phyloP scores from a whole-genome alignment of 2,329 filamentous ascomycete genomes.

The Exophiala lecanii-corni region DNA sequence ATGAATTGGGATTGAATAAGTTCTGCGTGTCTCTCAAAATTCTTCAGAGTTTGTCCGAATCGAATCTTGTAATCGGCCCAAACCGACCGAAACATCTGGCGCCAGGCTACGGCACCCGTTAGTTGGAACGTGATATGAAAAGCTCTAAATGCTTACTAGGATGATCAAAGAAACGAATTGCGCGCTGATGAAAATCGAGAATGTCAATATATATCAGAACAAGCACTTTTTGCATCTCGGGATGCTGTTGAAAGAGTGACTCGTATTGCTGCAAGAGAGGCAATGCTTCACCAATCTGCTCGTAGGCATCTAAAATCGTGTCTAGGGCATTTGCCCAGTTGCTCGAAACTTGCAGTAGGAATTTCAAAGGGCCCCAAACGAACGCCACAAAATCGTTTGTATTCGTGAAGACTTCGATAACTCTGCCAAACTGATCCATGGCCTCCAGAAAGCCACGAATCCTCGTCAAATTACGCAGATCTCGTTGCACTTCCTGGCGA shows the following conservation, averaged over 20 bases:
- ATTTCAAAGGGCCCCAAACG: conserved; percentile 28
- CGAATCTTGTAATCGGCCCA: conserved; percentile 26
- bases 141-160: conserved; percentile 14
- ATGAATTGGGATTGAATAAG: conserved; percentile 26
- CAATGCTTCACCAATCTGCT: conserved; percentile 25
- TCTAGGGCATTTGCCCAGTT: conserved; percentile 16
- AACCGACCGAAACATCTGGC: conserved; percentile 27
- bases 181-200: conserved; percentile 22
- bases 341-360: conserved; percentile 19
- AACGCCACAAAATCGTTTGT: conserved; percentile 24
- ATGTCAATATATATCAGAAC: conserved; percentile 22
- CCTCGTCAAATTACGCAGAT: conserved; percentile 22
- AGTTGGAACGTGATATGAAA: neutral
- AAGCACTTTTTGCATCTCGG: conserved; percentile 19
- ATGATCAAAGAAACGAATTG: conserved; percentile 22
- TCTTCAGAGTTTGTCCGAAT: conserved; percentile 20
- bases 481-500: conserved; percentile 7
- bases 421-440: conserved; percentile 26
- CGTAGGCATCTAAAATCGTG: conserved; percentile 23
- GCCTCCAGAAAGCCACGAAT: conserved; percentile 27
- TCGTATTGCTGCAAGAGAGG: conserved; percentile 23
- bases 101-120: conserved; percentile 25
- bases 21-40: conserved; percentile 18
- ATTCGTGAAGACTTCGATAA: conserved; percentile 25
- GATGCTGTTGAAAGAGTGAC: conserved; percentile 18